Percentiles rank a stretch among this genome's conserved stretches.
Evolutionary conservation across 192 early-diverging fungal genomes (phyloP).

Genomic region (Coemansia sp.): DNA sequence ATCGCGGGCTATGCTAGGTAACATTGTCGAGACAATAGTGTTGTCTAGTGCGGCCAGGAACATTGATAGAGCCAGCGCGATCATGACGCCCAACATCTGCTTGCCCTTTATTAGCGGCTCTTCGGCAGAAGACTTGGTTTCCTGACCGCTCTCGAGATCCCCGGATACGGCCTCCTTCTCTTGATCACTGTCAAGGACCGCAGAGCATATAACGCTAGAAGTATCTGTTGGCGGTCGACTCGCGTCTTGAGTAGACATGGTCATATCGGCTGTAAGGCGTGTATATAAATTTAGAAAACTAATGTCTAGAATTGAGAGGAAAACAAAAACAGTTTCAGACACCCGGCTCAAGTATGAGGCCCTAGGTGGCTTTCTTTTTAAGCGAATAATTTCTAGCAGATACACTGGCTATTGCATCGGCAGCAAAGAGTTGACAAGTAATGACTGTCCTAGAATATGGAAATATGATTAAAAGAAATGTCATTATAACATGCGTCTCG

Average conservation of each 20-base stretch:
- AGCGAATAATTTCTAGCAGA: background rate
- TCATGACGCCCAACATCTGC: conserved; percentile 44
- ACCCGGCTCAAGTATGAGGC: background rate
- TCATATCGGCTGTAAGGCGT: background rate
- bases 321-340: background rate
- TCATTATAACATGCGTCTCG: background rate
- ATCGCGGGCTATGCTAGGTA: conserved; percentile 62
- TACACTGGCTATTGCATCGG: background rate
- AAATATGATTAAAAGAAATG: background rate
- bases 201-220: background rate
- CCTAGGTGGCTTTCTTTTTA: background rate
- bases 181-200: background rate
- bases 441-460: background rate
- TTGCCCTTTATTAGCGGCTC: conserved; percentile 32
- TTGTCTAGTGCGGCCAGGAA: conserved; percentile 66
- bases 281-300: background rate
- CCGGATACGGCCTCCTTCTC: background rate
- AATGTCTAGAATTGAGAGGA: background rate
- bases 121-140: background rate
- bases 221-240: background rate
- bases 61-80: conserved; percentile 55
- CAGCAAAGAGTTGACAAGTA: background rate
- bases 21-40: conserved; percentile 65
- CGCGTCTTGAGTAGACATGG: background rate
- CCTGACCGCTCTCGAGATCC: conserved; percentile 18